phyloP scores from a whole-genome alignment of 192 early-diverging fungal genomes.

The Neocallimastix lanati region DNA sequence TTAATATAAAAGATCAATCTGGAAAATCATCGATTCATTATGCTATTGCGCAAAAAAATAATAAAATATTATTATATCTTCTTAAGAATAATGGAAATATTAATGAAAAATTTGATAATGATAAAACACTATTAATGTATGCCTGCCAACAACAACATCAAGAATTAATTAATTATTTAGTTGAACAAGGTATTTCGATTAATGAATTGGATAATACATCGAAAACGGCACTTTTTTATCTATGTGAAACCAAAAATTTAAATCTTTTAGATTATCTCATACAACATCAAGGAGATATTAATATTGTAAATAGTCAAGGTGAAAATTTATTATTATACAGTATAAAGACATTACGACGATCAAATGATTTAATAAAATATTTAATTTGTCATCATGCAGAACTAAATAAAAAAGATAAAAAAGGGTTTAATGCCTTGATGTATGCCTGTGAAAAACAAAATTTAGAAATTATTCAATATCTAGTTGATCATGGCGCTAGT shows the following conservation, averaged over 20 bases:
- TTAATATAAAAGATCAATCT: neutral
- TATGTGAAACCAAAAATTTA: neutral
- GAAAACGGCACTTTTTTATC: neutral
- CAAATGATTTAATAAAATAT: neutral
- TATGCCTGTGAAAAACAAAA: neutral
- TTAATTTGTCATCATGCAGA: neutral
- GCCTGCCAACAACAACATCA: neutral
- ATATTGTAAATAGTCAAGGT: neutral
- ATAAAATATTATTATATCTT: neutral
- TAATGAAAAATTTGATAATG: neutral
- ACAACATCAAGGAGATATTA: neutral
- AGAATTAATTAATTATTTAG: neutral
- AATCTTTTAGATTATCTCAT: neutral
- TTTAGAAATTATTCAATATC: neutral
- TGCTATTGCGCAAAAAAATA: neutral
- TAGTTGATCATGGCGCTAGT: neutral
- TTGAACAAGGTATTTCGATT: neutral
- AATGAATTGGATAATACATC: neutral
- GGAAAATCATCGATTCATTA: neutral
- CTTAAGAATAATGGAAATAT: neutral
- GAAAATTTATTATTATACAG: neutral
- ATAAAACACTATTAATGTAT: neutral
- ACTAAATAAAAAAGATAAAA: neutral
- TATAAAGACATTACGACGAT: neutral
- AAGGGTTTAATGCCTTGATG: neutral